These are phyloP conservation scores for Myriosclerotinia scirpicola DNA, from an alignment of 2,329 filamentous ascomycete genomes.

Conservation along the genomic window DNA sequence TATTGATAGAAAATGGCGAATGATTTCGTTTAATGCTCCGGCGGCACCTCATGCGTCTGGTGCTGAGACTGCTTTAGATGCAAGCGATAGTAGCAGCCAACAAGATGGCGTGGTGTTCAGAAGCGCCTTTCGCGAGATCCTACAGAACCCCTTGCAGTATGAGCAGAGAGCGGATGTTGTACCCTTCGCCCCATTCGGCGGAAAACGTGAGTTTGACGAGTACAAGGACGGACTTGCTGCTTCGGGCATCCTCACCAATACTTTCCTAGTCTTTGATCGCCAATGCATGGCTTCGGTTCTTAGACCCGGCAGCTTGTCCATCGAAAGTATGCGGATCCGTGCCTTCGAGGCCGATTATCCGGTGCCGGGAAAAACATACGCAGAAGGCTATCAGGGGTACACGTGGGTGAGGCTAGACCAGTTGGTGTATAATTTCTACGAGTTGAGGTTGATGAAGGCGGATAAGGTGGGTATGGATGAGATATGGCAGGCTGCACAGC, in stretches of 20 bases:
- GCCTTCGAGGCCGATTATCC: conserved; percentile 7
- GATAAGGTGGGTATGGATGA: conserved; percentile 24
- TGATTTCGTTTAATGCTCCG: conserved; percentile 1
- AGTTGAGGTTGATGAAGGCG: conserved; percentile 18
- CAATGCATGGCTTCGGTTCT: neutral
- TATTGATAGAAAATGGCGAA: neutral
- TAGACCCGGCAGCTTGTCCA: neutral
- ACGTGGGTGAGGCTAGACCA: neutral
- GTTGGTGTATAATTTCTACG: conserved; percentile 24
- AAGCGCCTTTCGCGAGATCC: too few species aligned
- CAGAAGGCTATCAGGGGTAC: conserved; percentile 2
- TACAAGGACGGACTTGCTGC: neutral
- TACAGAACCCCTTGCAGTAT: too few species aligned
- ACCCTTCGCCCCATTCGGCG: too few species aligned
- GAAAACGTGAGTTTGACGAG: neutral
- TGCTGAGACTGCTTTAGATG: too few species aligned
- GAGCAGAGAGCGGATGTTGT: too few species aligned
- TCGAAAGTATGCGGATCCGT: conserved; percentile 3
- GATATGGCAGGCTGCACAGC: conserved; percentile 22
- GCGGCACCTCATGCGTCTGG: too few species aligned
- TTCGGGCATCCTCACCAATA: conserved; percentile 2
- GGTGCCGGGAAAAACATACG: neutral
- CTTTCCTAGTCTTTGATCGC: conserved; percentile 11
- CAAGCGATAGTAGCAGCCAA: too few species aligned
- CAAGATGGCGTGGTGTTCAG: too few species aligned